Evolutionary conservation across 1,139 yeast species (phyloP), one percentile per base, ranked within the genome.

Genomic region (Candida pseudocylindracea): DNA sequence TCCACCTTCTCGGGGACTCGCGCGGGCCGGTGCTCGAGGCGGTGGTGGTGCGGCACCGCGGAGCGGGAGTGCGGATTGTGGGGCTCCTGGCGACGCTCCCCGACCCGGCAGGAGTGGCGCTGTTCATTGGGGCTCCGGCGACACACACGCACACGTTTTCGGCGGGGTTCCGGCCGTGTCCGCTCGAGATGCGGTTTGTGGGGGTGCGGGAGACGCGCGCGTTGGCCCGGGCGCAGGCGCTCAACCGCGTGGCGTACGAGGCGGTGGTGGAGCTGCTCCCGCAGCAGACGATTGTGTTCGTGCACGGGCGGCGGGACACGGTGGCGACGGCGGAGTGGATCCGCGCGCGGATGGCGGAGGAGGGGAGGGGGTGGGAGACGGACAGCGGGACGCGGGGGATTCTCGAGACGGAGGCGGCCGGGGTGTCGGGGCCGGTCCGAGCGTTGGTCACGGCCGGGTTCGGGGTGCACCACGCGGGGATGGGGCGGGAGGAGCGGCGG

Each of bases 21-120:
- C 70, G 98, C 57, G 98, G 98, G 5, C 94, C 96, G 1, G 96
- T 85, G 0, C 46, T 88, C 34, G 98, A 88, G 48, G 71, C 78
- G 44, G 73, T 88, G 33, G 88, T 88, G 2, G 69, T 93, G 4
- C 61, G 98, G 43, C 51, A 55, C 7, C 42, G 60, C 45, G 38
- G 52, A 41, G 51, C 47, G 12, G 61, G 62, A 7, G 53, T 57
- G 4, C 59, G 98, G 38, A 51, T 88, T 10, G 72, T 88, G 10
- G 98, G 94, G 0, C 57, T 88, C 15, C 85, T 96, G 1, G 98
- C 98, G 0, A 88, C 98, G 0, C 61, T 88, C 36, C 96, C 98
- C 0, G 88, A 88, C 45, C 88, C 75, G 48, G 52, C 55, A 35
- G 96, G 88, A 50, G 96, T 88, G 29, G 93, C 94, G 0, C 60